Evolutionary conservation across 768 basidiomycete species (phyloP), one percentile per base, ranked within the genome.

Genomic region (Dendrothele bispora): DNA sequence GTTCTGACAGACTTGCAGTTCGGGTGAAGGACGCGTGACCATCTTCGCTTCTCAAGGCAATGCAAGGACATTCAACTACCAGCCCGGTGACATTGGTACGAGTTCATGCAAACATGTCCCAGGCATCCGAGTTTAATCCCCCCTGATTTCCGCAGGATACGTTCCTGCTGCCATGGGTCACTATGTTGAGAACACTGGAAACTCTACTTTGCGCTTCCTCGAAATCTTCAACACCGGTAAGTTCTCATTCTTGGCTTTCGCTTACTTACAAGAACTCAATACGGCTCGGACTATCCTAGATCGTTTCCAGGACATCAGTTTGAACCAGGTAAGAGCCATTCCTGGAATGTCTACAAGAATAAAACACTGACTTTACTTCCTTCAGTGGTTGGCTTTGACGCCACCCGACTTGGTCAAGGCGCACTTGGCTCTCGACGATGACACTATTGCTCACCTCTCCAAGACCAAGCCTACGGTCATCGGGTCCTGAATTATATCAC

Each of bases 161-260:
- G 72, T 83, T 29, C 82, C 82, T 20, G 73, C 78, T 7, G 70
- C 77, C 1, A 79, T 75, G 62, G 82, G 80, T 79, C 85, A 87
- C 57, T 85, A 86, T 57, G 69, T 86, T 22, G 83, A 86, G 60
- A 84, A 86, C 60, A 80, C 73, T 4, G 83, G 83, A 14, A 78
- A 82, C 53, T 71, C 73, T 2, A 77, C 83, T 3, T 60, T 86
- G 30, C 69, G 63, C 50, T 80, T 78, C 57, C 68, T 87, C 5
- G 83, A 86, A 58, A 75, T 86, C n/a, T 80, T 84, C 60, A 76
- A 71, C 54, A 69, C 80, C 24, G 71, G 78, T 75, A 58, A 42
- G 65, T 49, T 4, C 17, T 41, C 39, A 26, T 24, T 28, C 29
- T 18, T 38, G 2, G 42, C 39, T 41, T 56, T n/a, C 37, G 30